Conservation (phyloP, 345 rosid genomes). For the Lepidium africanum region DNA sequence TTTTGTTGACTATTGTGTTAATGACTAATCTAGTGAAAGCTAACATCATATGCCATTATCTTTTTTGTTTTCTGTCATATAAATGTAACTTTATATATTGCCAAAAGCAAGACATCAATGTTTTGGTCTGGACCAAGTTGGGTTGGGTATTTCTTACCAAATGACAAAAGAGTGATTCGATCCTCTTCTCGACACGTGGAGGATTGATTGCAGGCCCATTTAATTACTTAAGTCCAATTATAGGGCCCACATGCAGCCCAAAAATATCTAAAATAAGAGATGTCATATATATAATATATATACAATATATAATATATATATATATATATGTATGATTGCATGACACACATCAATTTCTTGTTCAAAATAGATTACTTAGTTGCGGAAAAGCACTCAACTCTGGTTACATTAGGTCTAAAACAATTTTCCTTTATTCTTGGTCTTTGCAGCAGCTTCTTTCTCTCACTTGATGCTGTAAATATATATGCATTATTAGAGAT, state of each 20-base stretch:
- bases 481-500: not conserved
- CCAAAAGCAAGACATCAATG: too few relatives aligned
- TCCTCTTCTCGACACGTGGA: not conserved
- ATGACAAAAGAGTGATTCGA: not conserved
- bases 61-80: not conserved
- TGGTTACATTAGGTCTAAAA: not conserved
- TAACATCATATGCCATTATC: slow-evolving; percentile 14
- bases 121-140: not conserved
- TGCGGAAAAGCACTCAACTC: not conserved
- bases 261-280: too few relatives aligned
- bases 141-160: not conserved
- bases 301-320: too few relatives aligned
- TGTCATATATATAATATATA: too few relatives aligned
- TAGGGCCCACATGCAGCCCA: not conserved
- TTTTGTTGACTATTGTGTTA: not conserved
- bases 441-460: not conserved
- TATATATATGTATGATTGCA: not conserved
- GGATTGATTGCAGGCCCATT: not conserved
- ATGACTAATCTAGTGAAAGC: slow-evolving; percentile 6
- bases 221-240: not conserved
- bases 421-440: not conserved
- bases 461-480: not conserved
- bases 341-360: not conserved
- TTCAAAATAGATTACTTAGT: not conserved
- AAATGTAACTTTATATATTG: not conserved